These are phyloP conservation scores for Lentinula boryana DNA, from an alignment of 768 basidiomycete genomes.

Conservation along the genomic window DNA sequence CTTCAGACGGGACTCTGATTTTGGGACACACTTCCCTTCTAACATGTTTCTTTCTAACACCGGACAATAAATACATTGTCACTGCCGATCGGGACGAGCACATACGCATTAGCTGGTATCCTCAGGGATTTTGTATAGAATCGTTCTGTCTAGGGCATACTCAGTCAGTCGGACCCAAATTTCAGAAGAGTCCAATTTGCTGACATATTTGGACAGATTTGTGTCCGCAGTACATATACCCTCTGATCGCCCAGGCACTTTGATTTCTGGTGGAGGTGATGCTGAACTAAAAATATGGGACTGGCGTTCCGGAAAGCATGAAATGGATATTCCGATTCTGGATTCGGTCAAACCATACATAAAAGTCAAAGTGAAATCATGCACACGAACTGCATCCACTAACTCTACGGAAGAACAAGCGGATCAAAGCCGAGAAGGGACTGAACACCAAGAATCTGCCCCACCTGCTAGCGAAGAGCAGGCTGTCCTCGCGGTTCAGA, in stretches of 20 bases:
- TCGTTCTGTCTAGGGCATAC: constrained; percentile 81
- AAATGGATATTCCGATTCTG: constrained; percentile 47
- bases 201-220: constrained; percentile 43
- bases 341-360: constrained; percentile 44
- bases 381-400: constrained; percentile 20
- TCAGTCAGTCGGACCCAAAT: constrained; percentile 44
- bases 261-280: constrained; percentile 92
- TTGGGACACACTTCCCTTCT: constrained; percentile 88
- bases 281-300: constrained; percentile 71
- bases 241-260: constrained; percentile 27
- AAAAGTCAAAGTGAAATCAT: constrained; percentile 24
- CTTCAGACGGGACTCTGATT: constrained; percentile 61
- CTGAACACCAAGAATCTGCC: neutral
- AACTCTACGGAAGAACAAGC: constrained; percentile 11
- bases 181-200: neutral
- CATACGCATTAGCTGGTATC: constrained; percentile 86
- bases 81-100: constrained; percentile 96
- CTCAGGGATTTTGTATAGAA: constrained; percentile 81
- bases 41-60: constrained; percentile 63
- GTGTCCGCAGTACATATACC: constrained; percentile 80
- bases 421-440: constrained; percentile 10
- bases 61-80: constrained; percentile 69
- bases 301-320: constrained; percentile 58
- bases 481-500: constrained; percentile 48
- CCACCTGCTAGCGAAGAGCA: constrained; percentile 10